Percentiles rank a stretch among this genome's conserved stretches.
phyloP scores from a whole-genome alignment of 1,139 yeast species.

The Keqinozyma sinolaborantium region DNA sequence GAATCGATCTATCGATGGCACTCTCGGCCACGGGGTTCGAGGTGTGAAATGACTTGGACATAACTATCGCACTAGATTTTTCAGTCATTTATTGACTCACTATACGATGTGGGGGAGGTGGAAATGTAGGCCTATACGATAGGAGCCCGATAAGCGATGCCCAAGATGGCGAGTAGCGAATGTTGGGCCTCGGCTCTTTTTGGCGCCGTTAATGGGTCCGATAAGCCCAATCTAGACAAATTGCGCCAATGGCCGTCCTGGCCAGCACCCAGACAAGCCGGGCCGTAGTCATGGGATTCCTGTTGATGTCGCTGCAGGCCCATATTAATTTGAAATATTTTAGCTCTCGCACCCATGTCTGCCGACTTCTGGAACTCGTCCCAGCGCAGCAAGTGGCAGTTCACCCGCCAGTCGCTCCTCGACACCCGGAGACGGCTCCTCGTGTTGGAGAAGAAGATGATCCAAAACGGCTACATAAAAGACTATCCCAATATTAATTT shows the following conservation, averaged over 20 bases:
- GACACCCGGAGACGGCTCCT: constrained; percentile 38
- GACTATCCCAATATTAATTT: constrained; percentile 45
- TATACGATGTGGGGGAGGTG: constrained; percentile 43
- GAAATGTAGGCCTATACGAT: constrained; percentile 1
- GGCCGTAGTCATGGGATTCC: too few species aligned
- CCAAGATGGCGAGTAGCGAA: background rate
- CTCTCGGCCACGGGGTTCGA: constrained; percentile 66
- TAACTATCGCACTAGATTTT: too few species aligned
- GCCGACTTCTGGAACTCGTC: constrained; percentile 49
- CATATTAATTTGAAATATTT: too few species aligned
- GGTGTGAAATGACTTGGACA: constrained; percentile 41
- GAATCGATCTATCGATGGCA: constrained; percentile 77
- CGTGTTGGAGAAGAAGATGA: constrained; percentile 41
- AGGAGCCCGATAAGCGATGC: background rate
- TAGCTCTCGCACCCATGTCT: too few species aligned
- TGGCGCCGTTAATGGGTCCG: too few species aligned
- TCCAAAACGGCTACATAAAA: constrained; percentile 44
- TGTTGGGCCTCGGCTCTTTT: too few species aligned
- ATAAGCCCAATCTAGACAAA: too few species aligned
- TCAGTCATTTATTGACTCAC: too few species aligned
- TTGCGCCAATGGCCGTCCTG: too few species aligned
- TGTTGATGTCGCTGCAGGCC: too few species aligned
- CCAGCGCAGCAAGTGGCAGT: constrained; percentile 42
- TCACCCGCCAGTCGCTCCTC: constrained; percentile 34
- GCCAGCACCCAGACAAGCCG: too few species aligned